These are phyloP conservation scores for Backusella liffmaniae DNA, from an alignment of 192 early-diverging fungal genomes.

Conservation along the genomic window DNA sequence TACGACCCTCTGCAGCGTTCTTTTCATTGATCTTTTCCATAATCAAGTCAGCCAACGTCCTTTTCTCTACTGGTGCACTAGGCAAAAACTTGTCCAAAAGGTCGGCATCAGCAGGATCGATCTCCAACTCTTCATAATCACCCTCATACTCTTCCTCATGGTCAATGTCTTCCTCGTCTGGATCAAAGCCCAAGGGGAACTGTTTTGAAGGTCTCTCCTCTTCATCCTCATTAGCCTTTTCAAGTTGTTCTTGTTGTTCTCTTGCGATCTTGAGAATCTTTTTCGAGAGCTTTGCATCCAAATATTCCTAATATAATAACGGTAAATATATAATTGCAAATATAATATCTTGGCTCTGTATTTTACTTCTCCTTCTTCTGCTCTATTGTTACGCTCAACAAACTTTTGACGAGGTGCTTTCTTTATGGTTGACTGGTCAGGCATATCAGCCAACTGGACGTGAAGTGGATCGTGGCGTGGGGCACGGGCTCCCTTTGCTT, in stretches of 20 bases:
- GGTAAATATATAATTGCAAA: neutral
- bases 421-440: constrained; percentile 47
- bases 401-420: constrained; percentile 57
- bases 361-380: constrained; percentile 47
- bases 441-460: constrained; percentile 69
- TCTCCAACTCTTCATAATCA: constrained; percentile 72
- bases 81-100: constrained; percentile 93
- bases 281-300: constrained; percentile 90
- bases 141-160: constrained; percentile 66
- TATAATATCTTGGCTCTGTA: neutral
- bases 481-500: constrained; percentile 31
- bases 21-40: constrained; percentile 92
- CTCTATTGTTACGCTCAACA: constrained; percentile 56
- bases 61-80: constrained; percentile 74
- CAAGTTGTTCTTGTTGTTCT: constrained; percentile 90
- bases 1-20: constrained; percentile 46
- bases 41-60: constrained; percentile 94
- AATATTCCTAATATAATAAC: constrained; percentile 47
- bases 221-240: constrained; percentile 47
- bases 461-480: constrained; percentile 85
- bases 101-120: constrained; percentile 76
- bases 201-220: constrained; percentile 30
- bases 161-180: constrained; percentile 63
- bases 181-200: constrained; percentile 36
- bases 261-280: constrained; percentile 86